Base-by-base conservation (phyloP, 176 grass and related monocot genomes). In the Cenchrus fungigraminus region DNA sequence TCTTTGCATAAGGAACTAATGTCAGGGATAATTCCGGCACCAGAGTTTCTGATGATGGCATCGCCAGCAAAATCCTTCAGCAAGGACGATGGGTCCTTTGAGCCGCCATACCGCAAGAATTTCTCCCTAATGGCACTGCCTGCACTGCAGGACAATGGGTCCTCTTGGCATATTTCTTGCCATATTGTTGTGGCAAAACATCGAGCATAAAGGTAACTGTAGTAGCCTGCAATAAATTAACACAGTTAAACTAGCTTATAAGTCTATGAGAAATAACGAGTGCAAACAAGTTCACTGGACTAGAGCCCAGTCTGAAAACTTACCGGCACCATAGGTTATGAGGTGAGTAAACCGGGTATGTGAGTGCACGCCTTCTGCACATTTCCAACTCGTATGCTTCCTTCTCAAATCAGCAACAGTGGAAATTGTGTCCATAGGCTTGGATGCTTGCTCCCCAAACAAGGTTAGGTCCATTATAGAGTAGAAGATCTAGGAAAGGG, bases 141-240 rank as follows among this genome's bases (percentile, higher is more conserved):
- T 69, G 91, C 91, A 68, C 79, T 73, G 45, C 22, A 77, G 49
- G 96, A 98, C 78, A 98, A 51, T 55, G 93, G 96, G 58, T 98
- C 89, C 46, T 80, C 93, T 54, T 83, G 68, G 63, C 96, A 98
- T 87, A 89, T 62, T 79, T 98, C 78, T 84, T 95, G 87, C 96
- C 93, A 98, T 87, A 98, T 94, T 47, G 96, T 92, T 81, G 96
- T 72, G 4, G 93, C 91, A 79, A 98, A 95, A 83, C 96, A 98
- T 87, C 91, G 87, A 69, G 96, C 96, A 81, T 98, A 95, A n/a
- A 95, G 84, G 80, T 98, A 98, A 65, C 77, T 98, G 79, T 98
- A 98, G 76, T 98, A 98, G 43, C 96, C 96, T 94, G 87, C 34
- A 89, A 82, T 52, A 25, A 53, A 29, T 12, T 55, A 9, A 73